phyloP scores from a whole-genome alignment of 2,329 filamentous ascomycete genomes.

The Xylaria sp. region DNA sequence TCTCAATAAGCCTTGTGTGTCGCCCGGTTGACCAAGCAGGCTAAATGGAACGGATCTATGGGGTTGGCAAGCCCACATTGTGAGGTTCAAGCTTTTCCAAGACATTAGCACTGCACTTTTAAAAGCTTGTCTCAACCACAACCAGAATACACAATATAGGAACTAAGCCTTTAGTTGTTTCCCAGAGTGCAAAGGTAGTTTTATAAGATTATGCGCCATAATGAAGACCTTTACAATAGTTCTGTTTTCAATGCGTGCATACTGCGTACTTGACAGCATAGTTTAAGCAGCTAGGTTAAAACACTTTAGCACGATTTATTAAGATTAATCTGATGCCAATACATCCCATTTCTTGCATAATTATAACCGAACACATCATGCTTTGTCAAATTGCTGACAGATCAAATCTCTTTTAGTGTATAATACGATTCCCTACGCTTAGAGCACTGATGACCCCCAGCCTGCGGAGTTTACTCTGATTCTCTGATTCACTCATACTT shows the following conservation, averaged over 20 bases:
- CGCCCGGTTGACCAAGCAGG: slow-evolving; percentile 8
- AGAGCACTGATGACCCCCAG: slow-evolving; percentile 38
- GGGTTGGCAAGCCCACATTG: slow-evolving; percentile 18
- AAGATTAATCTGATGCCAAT: neutral
- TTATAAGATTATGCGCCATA: neutral
- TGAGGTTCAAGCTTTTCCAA: slow-evolving; percentile 29
- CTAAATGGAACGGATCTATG: slow-evolving; percentile 9
- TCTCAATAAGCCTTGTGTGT: neutral
- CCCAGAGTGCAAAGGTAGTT: too few relatives aligned
- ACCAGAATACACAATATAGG: neutral
- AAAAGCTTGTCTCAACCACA: slow-evolving; percentile 30
- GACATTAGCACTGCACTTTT: slow-evolving; percentile 20
- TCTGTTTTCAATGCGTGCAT: neutral
- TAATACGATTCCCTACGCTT: slow-evolving; percentile 42
- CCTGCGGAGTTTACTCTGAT: too few relatives aligned
- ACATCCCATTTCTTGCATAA: neutral
- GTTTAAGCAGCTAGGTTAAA: neutral
- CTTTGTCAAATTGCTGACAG: slow-evolving; percentile 1
- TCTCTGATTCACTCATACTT: slow-evolving; percentile 61
- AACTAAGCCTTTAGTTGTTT: too few relatives aligned
- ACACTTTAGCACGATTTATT: neutral
- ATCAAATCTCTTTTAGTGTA: slow-evolving; percentile 31
- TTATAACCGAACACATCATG: neutral
- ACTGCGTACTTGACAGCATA: neutral
- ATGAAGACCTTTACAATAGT: neutral